Evolutionary conservation across 805 yeast genomes (phyloP), one percentile per base, ranked within the genome.

Genomic region (Wickerhamiella sergipiensis): DNA sequence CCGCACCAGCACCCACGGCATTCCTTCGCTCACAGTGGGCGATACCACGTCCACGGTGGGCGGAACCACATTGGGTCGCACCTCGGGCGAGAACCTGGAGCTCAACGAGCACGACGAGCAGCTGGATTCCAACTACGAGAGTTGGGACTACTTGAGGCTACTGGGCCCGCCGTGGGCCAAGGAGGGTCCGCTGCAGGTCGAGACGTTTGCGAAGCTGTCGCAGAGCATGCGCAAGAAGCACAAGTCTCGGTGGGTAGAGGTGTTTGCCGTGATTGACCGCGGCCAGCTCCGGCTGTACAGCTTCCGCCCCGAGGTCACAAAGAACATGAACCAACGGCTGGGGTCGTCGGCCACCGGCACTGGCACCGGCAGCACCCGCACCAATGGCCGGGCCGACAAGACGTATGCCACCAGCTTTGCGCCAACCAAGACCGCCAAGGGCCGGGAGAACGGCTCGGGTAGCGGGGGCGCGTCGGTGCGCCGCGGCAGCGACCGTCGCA

Each of bases 131-230:
- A 62, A 62, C 45, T 61, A 62, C 42, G 58, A 55, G 9, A 54
- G 54, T 29, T 54, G 62, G 23, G 65, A 63, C 55, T 76, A 76
- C 39, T 68, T 82, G 52, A 88, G 81, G 59, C 68, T 79, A 45
- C 73, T 74, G 49, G 90, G 90, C 1, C 79, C 89, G 0, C 90
- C 92, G 1, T 83, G 85, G 78, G 72, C 80, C 51, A 81, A 83
- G 61, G 90, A 83, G 65, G 90, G 92, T 1, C 59, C 83, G 38
- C 68, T 80, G 56, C 46, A 50, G 43, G 61, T 52, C 29, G 63
- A 60, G 50, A 60, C 63, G 6, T 56, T 55, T 42, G 49, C 62
- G 31, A 58, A 60, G 46, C 19, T 38, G 36, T 18, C 39, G n/a
- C 29, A 45, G 24, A 45, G 19, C 17, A 10, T 29, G n/a, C 42